A percentile compares a stretch with the other conserved stretches of the same genome.
Conservation (phyloP, 148 eudicot genomes). For the Amaranthus hypochondriacus region DNA sequence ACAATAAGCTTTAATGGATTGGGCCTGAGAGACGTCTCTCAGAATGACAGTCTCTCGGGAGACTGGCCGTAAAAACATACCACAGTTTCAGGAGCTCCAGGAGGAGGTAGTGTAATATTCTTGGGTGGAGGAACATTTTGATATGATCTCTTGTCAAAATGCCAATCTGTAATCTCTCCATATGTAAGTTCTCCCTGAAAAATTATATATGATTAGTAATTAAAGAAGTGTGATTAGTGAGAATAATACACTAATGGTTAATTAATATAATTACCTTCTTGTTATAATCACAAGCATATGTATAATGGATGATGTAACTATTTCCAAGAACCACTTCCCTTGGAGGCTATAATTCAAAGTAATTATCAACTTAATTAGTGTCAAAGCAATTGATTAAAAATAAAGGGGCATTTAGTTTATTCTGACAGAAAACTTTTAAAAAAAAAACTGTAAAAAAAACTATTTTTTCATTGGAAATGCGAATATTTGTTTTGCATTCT, state of each 20-base stretch:
- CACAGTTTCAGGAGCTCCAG: slow-evolving; percentile 42
- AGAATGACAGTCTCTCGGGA: no score
- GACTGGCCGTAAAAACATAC: slow-evolving; percentile 17
- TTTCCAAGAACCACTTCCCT: slow-evolving; percentile 31
- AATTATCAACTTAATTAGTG: neutral
- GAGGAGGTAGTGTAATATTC: slow-evolving; percentile 44
- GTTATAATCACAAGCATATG: slow-evolving; percentile 39
- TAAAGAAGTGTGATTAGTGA: no score
- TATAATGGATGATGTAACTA: slow-evolving; percentile 41
- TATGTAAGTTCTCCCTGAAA: slow-evolving; percentile 37
- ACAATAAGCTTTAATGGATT: no score
- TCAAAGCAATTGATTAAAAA: neutral
- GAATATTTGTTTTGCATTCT: neutral
- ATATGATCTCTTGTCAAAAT: slow-evolving; percentile 37
- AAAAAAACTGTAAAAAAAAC: no score
- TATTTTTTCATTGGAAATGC: neutral
- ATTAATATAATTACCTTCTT: slow-evolving; percentile 24
- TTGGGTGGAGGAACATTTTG: slow-evolving; percentile 33
- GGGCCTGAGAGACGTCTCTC: no score
- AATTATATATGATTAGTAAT: neutral
- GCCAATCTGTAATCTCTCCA: slow-evolving; percentile 43
- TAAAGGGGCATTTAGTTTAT: no score
- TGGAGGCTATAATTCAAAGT: slow-evolving; percentile 41
- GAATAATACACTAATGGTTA: neutral
- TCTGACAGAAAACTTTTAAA: no score